These are phyloP conservation scores for Globisporangium heterothallicum DNA, from an alignment of 352 stramenopile species.

Conservation along the genomic window DNA sequence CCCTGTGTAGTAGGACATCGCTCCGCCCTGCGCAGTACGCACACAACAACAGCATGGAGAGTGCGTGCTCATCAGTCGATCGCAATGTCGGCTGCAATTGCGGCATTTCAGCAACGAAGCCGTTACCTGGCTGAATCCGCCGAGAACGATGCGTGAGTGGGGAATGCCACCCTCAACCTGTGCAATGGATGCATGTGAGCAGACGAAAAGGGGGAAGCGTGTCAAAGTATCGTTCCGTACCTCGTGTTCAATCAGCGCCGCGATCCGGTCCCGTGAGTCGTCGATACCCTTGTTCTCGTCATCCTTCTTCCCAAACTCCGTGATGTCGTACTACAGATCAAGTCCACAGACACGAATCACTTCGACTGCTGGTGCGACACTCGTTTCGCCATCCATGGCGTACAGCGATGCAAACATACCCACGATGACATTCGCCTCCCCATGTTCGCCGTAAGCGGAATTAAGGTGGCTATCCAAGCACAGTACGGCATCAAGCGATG, in stretches of 20 bases:
- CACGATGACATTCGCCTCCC: conserved; percentile 92
- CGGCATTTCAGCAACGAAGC: too few species aligned
- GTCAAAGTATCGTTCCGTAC: conserved; percentile 8
- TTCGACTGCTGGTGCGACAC: too few species aligned
- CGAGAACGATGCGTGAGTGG: conserved; percentile 89
- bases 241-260: conserved; percentile 80
- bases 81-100: too few species aligned
- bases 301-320: conserved; percentile 81
- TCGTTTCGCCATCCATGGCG: too few species aligned
- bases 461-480: conserved; percentile 53
- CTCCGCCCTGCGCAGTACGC: conserved; percentile 87
- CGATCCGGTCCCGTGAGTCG: conserved; percentile 58
- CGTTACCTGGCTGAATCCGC: conserved; percentile 89
- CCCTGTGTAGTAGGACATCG: conserved; percentile 84
- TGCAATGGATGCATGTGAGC: not conserved
- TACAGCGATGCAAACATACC: conserved; percentile 25
- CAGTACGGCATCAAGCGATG: too few species aligned
- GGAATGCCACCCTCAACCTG: conserved; percentile 61
- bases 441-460: conserved; percentile 93
- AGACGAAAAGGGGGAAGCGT: not conserved
- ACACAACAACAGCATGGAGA: not conserved
- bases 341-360: too few species aligned
- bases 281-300: conserved; percentile 90
- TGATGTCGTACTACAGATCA: conserved; percentile 87
- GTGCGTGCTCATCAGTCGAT: too few species aligned